Evolutionary conservation across 768 basidiomycete genomes (phyloP), one percentile per base, ranked within the genome.

Genomic region (Grammothele lineata): DNA sequence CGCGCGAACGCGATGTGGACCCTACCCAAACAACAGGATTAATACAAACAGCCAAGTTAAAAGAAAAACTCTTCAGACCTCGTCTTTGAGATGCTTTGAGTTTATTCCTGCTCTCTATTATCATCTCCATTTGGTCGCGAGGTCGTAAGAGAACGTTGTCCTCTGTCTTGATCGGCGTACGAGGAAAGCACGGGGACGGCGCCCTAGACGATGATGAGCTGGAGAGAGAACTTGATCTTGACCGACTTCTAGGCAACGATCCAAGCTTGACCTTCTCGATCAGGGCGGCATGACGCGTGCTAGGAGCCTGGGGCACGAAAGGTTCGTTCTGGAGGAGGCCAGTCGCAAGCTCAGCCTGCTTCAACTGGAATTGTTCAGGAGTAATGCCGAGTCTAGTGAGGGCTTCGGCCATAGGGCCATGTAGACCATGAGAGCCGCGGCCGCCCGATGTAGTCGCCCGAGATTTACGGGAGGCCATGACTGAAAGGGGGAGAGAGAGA

Each of bases 51-150:
- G n/a, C n/a, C n/a, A n/a, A n/a, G n/a, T n/a, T n/a, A n/a, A n/a
- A n/a, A n/a, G n/a, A n/a, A n/a, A n/a, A n/a, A n/a, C n/a, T n/a
- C n/a, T n/a, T n/a, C 77, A 72, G 48, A 79, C 83, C 58, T 72
- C 77, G 39, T 62, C 68, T 46, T 17, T 50, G 40, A 41, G 69
- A 74, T 60, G 78, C 75, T 45, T 77, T 80, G 43, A 70, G 76
- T 57, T 71, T 74, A 48, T 63, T 72, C 62, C 86, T 83, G 37
- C 83, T 77, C 62, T 88, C 87, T 51, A 89, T 75, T 34, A 89
- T 77, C 67, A 78, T 68, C 52, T 89, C 83, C 87, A 89, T 88
- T 60, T 75, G 85, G 53, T 84, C 83, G 65, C 79, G 78, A 27
- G 76, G 78, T 24, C 83, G 77, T 19, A 71, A 62, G 11, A 80